These are phyloP conservation scores for Discostella stelligeroides DNA, from an alignment of 108 stramenopile species.

Conservation along the genomic window DNA sequence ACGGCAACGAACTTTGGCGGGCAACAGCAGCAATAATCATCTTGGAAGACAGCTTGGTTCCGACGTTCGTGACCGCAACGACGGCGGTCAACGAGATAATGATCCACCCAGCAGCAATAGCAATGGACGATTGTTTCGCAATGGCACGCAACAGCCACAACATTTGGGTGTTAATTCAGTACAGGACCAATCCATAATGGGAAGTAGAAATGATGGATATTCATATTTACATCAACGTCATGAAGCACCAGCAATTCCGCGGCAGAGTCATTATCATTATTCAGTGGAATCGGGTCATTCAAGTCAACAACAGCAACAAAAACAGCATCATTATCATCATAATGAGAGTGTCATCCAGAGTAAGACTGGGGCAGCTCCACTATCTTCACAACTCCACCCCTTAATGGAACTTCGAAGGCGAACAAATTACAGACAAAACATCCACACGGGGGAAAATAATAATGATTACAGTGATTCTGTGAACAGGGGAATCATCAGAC, in stretches of 20 bases:
- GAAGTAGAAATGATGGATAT: conserved; percentile 3
- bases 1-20: conserved; percentile 15
- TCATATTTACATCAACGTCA: background rate
- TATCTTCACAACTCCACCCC: conserved; percentile 33
- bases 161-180: conserved; percentile 3
- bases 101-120: background rate
- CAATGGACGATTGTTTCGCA: background rate
- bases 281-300: no score
- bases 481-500: conserved; percentile 2
- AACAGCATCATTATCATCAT: background rate
- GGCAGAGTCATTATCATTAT: no score
- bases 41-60: conserved; percentile 4
- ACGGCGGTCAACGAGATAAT: background rate
- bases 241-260: background rate
- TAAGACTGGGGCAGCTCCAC: conserved; percentile 31
- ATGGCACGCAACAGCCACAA: conserved; percentile 8
- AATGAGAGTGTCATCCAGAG: conserved; percentile 5
- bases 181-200: conserved; percentile 19
- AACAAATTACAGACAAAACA: background rate
- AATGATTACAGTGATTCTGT: conserved; percentile 19
- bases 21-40: no score
- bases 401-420: conserved; percentile 21
- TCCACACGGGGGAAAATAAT: background rate
- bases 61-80: conserved; percentile 3
- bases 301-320: no score